Base-by-base conservation (phyloP, 1,284 basidiomycete genomes). In the Microbotryum saponariae region DNA sequence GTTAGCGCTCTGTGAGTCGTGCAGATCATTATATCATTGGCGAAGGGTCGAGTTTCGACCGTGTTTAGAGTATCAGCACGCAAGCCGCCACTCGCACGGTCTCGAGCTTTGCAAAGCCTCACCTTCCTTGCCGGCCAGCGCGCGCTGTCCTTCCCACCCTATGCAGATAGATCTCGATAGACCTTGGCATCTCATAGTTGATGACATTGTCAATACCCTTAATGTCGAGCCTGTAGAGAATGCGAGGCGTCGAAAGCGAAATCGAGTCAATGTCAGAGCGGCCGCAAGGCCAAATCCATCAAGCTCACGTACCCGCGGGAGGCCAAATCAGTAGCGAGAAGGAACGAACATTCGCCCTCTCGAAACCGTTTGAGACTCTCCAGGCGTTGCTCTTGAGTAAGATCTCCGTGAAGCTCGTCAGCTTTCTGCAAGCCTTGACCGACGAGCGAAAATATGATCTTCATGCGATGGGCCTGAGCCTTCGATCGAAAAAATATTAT, bases 401-500 rank as follows among this genome's bases (percentile, higher is more conserved):
- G 80, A 75, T 98, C 89, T 6, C 94, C 94, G 73, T 98, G 94
- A 57, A 98, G 76, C 74, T 98, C 94, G 51, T 86, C 89, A 54
- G 88, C 87, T 73, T 86, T 87, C 57, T 69, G 65, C 29, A 69
- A 46, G 2, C 68, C 68, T 80, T 97, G 81, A 9, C 84, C 89
- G 42, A 89, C 79, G n/a, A 98, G 77, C 59, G 89, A 83, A 75
- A 97, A 97, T 29, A 97, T 82, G 60, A 97, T 85, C 56, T 91
- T 86, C 82, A 97, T 88, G 76, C 97, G 92, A 80, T 97, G 94
- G 5, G 93, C 94, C 31, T 96, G 81, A 71, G 91, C 92, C 76
- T 98, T 98, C 77, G 91, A 96, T 55, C 93, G 83, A 74, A 96
- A 85, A 78, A 98, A 98, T 65, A 97, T 82, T 74, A 98, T 89